Conservation (phyloP, 257 asterid genomes). For the Ilex aquifolium region DNA sequence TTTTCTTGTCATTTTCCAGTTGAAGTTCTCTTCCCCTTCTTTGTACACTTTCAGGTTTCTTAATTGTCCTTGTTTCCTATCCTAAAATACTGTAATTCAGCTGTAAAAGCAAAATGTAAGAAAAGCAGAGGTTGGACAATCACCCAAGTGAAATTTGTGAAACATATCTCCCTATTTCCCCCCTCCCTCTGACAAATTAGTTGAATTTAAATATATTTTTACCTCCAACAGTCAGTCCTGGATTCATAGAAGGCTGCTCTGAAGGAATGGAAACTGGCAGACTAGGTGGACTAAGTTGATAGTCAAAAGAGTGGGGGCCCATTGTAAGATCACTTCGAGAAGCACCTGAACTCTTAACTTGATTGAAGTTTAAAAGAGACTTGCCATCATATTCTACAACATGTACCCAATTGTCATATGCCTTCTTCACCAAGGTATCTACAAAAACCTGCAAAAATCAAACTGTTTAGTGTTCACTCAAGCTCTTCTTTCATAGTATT, state of each 20-base stretch:
- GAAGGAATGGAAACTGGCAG: conserved; percentile 54
- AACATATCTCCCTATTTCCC: no score
- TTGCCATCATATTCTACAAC: conserved; percentile 89
- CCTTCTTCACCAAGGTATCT: conserved; percentile 82
- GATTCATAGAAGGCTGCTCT: conserved; percentile 42
- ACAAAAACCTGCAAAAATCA: conserved; percentile 55
- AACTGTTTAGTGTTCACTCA: neutral
- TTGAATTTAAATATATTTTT: conserved; percentile 3
- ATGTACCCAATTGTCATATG: conserved; percentile 85
- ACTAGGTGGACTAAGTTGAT: conserved; percentile 45
- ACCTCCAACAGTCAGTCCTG: conserved; percentile 65
- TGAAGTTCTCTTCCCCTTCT: no score
- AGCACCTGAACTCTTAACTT: conserved; percentile 34
- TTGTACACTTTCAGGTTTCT: neutral
- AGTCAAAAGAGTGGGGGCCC: conserved; percentile 44
- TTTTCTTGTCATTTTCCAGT: no score
- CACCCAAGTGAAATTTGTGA: neutral
- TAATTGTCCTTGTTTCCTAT: neutral
- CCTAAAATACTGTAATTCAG: neutral
- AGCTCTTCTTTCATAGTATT: neutral
- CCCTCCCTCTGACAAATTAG: no score
- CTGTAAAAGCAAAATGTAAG: neutral
- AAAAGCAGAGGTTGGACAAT: neutral
- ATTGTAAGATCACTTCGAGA: conserved; percentile 32
- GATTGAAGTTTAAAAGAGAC: conserved; percentile 62